phyloP scores from a whole-genome alignment of 1,284 basidiomycete genomes.

The Lentinus polychrous region DNA sequence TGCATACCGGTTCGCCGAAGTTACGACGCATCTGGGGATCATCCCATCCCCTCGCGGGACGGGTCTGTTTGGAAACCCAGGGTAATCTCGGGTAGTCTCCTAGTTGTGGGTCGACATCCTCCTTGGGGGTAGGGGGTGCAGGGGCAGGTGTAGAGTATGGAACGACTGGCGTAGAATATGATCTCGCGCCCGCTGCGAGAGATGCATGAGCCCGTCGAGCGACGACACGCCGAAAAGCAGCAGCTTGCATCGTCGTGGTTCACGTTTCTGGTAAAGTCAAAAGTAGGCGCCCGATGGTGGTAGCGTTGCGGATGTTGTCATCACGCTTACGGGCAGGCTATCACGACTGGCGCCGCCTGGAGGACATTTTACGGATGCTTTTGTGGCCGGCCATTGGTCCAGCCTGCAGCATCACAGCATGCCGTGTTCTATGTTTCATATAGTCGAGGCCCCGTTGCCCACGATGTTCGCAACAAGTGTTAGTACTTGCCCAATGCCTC shows the following conservation, averaged over 20 bases:
- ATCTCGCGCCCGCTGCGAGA: slow-evolving; percentile 10
- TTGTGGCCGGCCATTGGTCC: background rate
- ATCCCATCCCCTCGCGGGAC: slow-evolving; percentile 74
- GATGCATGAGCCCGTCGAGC: slow-evolving; percentile 16
- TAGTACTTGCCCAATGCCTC: no score
- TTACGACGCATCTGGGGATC: slow-evolving; percentile 80
- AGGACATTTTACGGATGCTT: background rate
- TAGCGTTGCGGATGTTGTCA: background rate
- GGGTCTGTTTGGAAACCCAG: slow-evolving; percentile 59
- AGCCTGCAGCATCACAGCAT: background rate
- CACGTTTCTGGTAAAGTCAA: background rate
- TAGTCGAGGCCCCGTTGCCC: no score
- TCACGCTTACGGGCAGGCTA: background rate
- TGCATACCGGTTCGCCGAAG: slow-evolving; percentile 74
- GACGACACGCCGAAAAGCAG: slow-evolving; percentile 14
- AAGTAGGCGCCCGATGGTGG: slow-evolving; percentile 1
- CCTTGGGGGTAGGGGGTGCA: slow-evolving; percentile 7
- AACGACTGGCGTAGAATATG: slow-evolving; percentile 20
- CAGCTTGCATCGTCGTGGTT: slow-evolving; percentile 17
- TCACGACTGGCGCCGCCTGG: background rate
- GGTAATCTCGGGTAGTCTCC: slow-evolving; percentile 76
- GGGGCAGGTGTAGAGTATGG: no score
- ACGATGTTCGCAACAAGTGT: no score
- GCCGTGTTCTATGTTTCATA: no score
- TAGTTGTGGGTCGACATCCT: slow-evolving; percentile 58